Evolutionary conservation across 2,329 filamentous ascomycete genomes (phyloP).

Genomic region (Arthrinium puccinioides): DNA sequence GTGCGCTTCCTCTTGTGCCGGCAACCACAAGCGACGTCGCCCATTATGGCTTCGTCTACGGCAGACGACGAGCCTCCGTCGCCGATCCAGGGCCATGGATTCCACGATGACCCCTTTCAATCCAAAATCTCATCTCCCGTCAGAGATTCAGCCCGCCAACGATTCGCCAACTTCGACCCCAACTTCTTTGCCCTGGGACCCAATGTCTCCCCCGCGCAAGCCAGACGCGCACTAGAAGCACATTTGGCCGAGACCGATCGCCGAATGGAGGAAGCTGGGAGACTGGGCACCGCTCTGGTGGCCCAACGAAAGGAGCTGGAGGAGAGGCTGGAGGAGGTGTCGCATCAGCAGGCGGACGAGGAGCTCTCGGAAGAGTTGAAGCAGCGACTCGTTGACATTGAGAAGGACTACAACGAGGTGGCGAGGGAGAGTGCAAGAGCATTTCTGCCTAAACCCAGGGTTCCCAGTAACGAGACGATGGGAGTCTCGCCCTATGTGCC

Average conservation of each 20-base stretch:
- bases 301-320: constrained; percentile 79
- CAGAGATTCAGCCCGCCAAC: constrained; percentile 42
- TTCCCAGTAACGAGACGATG: constrained; percentile 59
- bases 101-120: constrained; percentile 51
- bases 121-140: constrained; percentile 31
- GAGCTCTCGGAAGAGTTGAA: constrained; percentile 79
- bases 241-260: constrained; percentile 90
- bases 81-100: constrained; percentile 8
- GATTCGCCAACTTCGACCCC: constrained; percentile 77
- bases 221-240: constrained; percentile 81
- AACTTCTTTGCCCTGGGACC: constrained; percentile 73
- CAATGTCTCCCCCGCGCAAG: constrained; percentile 73
- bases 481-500: constrained; percentile 45
- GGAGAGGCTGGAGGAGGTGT: constrained; percentile 77
- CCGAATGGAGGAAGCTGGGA: constrained; percentile 83
- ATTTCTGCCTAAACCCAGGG: constrained; percentile 77
- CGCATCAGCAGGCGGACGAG: constrained; percentile 65
- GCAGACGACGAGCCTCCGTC: constrained; percentile 34
- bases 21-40: constrained; percentile 7
- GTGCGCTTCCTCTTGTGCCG: constrained; percentile 12
- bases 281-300: constrained; percentile 74
- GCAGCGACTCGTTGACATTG: constrained; percentile 75
- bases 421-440: constrained; percentile 83
- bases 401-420: constrained; percentile 92
- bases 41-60: constrained; percentile 36